phyloP scores from a whole-genome alignment of 2,329 filamentous ascomycete genomes.

The Talaromyces sp. region DNA sequence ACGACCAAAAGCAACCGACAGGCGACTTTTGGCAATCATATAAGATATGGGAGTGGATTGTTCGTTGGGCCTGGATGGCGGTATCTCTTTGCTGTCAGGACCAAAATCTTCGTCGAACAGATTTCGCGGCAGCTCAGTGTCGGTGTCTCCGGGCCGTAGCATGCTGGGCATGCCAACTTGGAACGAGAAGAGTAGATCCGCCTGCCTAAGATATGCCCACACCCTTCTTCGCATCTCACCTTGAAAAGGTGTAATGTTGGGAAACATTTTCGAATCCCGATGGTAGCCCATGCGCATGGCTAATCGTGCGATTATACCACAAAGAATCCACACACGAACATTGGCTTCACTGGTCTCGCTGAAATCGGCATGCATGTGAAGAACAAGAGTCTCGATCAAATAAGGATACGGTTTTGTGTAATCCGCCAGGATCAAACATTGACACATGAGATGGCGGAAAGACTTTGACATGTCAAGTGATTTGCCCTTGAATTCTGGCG shows the following conservation, averaged over 20 bases:
- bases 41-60: constrained; percentile 59
- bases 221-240: constrained; percentile 56
- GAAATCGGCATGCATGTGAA: constrained; percentile 62
- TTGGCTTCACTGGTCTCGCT: constrained; percentile 58
- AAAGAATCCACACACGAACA: constrained; percentile 58
- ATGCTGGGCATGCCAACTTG: constrained; percentile 67
- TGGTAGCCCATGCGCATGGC: constrained; percentile 67
- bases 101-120: constrained; percentile 64
- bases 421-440: constrained; percentile 61
- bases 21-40: constrained; percentile 46
- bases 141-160: constrained; percentile 61
- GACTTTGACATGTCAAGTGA: constrained; percentile 47
- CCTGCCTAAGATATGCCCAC: constrained; percentile 52
- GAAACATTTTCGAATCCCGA: constrained; percentile 58
- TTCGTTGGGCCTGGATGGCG: constrained; percentile 53
- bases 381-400: constrained; percentile 59
- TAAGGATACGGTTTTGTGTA: constrained; percentile 60
- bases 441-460: constrained; percentile 56
- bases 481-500: constrained; percentile 59
- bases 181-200: constrained; percentile 64
- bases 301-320: constrained; percentile 58
- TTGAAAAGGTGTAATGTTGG: constrained; percentile 58
- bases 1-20: constrained; percentile 43
- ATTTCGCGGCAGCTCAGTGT: constrained; percentile 61
- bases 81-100: constrained; percentile 54